Evolutionary conservation across 495 filamentous ascomycete genomes (phyloP).

Genomic region (Talaromyces nanjingensis): DNA sequence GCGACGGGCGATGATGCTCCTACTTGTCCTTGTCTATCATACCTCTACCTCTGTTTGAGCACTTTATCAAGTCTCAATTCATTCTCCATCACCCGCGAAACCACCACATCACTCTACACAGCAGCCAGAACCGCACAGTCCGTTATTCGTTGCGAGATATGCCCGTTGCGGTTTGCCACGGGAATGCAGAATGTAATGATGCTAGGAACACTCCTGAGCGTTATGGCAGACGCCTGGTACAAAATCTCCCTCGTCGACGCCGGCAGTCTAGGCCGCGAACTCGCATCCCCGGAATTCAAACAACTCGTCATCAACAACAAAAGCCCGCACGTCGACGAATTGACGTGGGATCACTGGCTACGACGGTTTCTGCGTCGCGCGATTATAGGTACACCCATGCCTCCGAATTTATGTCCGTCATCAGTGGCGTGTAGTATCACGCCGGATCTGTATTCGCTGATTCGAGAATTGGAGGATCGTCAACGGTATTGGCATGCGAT

Average conservation of each 20-base stretch:
- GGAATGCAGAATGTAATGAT: conserved; percentile 60
- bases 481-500: conserved; percentile 33
- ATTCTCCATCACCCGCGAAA: conserved; percentile 36
- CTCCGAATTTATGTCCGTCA: conserved; percentile 12
- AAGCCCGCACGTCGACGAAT: conserved; percentile 15
- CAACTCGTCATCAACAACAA: conserved; percentile 19
- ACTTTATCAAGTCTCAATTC: conserved; percentile 35
- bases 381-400: conserved; percentile 27
- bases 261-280: conserved; percentile 28
- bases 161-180: conserved; percentile 41
- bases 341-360: conserved; percentile 31
- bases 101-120: conserved; percentile 50
- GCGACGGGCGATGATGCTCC: neutral
- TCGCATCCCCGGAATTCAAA: conserved; percentile 26
- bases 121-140: conserved; percentile 49
- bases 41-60: conserved; percentile 39
- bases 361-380: conserved; percentile 30
- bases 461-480: conserved; percentile 34
- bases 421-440: conserved; percentile 17
- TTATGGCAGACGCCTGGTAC: conserved; percentile 52
- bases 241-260: conserved; percentile 30
- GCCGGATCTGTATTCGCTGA: conserved; percentile 28
- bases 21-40: conserved; percentile 38
- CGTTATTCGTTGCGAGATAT: conserved; percentile 52
- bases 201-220: conserved; percentile 55